A percentile compares a stretch with the other conserved stretches of the same genome.
Evolutionary conservation across 108 stramenopile species (phyloP).

Genomic region (Asterionellopsis glacialis): DNA sequence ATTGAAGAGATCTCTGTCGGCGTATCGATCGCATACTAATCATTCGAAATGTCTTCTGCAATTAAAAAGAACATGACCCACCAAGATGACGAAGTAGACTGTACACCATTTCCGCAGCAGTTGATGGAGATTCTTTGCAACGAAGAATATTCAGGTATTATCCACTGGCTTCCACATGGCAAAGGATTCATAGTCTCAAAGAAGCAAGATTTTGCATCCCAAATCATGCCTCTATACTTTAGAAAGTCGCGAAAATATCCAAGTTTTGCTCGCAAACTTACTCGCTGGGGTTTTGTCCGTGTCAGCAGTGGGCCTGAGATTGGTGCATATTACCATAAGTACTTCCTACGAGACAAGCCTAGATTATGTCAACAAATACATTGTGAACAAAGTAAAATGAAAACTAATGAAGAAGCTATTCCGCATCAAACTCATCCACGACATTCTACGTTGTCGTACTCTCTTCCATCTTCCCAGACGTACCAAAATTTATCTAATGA

Average conservation of each 20-base stretch:
- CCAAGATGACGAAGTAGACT: not conserved
- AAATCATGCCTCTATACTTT: slow-evolving; percentile 54
- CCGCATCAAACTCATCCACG: too few relatives aligned
- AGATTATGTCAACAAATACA: not conserved
- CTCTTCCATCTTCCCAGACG: too few relatives aligned
- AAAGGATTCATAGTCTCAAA: slow-evolving; percentile 53
- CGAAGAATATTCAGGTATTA: slow-evolving; percentile 36
- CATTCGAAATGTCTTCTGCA: too few relatives aligned
- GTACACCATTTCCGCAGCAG: slow-evolving; percentile 9
- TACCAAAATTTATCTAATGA: too few relatives aligned
- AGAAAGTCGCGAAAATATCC: slow-evolving; percentile 9
- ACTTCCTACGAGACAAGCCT: slow-evolving; percentile 9
- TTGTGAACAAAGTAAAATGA: not conserved
- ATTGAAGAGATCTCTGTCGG: too few relatives aligned
- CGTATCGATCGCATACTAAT: too few relatives aligned
- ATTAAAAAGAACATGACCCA: too few relatives aligned
- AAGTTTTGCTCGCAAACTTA: slow-evolving; percentile 19
- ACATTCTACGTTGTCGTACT: too few relatives aligned
- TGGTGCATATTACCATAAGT: slow-evolving; percentile 18
- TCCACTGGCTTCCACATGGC: slow-evolving; percentile 63
- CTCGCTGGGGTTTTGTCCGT: slow-evolving; percentile 16
- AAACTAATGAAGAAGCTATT: too few relatives aligned
- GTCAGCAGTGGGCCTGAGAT: slow-evolving; percentile 13
- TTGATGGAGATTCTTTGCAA: slow-evolving; percentile 54
- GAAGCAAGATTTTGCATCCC: slow-evolving; percentile 43